A percentile compares a stretch with the other conserved stretches of the same genome.
Conservation (phyloP, 108 stramenopile genomes). For the Nitzschia putrida region DNA sequence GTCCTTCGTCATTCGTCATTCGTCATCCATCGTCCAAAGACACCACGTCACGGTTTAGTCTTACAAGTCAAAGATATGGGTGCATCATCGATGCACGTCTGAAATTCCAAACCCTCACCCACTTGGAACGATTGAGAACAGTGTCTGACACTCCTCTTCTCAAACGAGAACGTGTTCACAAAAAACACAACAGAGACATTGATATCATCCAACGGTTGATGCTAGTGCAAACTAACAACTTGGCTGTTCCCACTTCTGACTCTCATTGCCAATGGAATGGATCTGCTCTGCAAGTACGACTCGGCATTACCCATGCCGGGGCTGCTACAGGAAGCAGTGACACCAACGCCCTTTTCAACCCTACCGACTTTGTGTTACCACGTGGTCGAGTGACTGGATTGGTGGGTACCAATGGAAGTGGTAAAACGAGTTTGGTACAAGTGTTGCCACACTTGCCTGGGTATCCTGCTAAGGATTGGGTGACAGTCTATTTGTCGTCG, state of each 20-base stretch:
- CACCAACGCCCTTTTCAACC: conserved; percentile 15
- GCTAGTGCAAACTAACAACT: not conserved
- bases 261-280: not conserved
- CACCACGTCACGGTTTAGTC: too few relatives aligned
- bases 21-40: too few relatives aligned
- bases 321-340: not conserved
- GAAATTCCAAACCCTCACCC: too few relatives aligned
- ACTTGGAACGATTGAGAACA: too few relatives aligned
- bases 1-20: too few relatives aligned
- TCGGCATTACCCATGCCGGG: conserved; percentile 1
- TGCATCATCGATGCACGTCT: too few relatives aligned
- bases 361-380: conserved; percentile 21
- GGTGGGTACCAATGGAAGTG: conserved; percentile 49
- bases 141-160: too few relatives aligned
- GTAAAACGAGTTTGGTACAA: conserved; percentile 42
- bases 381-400: conserved; percentile 42
- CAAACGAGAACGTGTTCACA: too few relatives aligned
- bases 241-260: conserved; percentile 5
- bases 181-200: too few relatives aligned
- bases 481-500: conserved; percentile 33
- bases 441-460: conserved; percentile 29
- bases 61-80: too few relatives aligned
- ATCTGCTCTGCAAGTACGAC: not conserved
- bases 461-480: conserved; percentile 32
- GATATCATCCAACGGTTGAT: not conserved